Evolutionary conservation across 257 asterid genomes (phyloP), one percentile per base, ranked within the genome.

Genomic region (Solanum infundibuliforme): DNA sequence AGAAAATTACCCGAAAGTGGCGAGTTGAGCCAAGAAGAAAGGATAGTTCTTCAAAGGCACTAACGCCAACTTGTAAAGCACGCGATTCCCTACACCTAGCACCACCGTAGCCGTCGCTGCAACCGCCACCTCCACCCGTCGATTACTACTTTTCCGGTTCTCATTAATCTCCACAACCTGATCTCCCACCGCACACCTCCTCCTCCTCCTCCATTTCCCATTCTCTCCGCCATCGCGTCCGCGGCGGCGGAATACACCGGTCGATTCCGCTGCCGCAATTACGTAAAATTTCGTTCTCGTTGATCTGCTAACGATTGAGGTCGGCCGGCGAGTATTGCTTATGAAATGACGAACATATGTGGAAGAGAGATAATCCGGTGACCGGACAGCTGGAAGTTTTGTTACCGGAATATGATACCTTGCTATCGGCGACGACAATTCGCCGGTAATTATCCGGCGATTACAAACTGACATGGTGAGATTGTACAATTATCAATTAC

Each of bases 1-100:
- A 13, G 20, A 23, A 21, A n/a, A 27, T 27, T 93, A 96, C 99
- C 98, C 99, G 90, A 96, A 91, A 76, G 99, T 96, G 87, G 99
- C 98, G 83, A 96, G 92, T 91, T 96, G 98, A 75, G 99, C 99
- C n/a, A 96, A 95, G 41, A 96, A 95, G 91, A 96, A 96, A 0
- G 99, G 99, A 88, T 96, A 93, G 31, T 87, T 95, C 90, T 93
- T 95, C 46, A 96, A 95, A 87, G 99, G 99, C 41, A 95, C 97
- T 71, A 96, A 93, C 31, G 99, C 99, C 62, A 96, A 96, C 91
- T 96, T 96, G 88, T 96, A 95, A 39, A 96, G 95, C 90, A 96
- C 98, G 7, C 99, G 95, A 90, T 96, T 95, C 74, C 96, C 99
- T 2, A 96, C 98, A 38, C 99, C 99, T 52, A 96, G 92, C 88